Conservation (phyloP, 805 yeast species). For the Schizosaccharomyces japonicus region DNA sequence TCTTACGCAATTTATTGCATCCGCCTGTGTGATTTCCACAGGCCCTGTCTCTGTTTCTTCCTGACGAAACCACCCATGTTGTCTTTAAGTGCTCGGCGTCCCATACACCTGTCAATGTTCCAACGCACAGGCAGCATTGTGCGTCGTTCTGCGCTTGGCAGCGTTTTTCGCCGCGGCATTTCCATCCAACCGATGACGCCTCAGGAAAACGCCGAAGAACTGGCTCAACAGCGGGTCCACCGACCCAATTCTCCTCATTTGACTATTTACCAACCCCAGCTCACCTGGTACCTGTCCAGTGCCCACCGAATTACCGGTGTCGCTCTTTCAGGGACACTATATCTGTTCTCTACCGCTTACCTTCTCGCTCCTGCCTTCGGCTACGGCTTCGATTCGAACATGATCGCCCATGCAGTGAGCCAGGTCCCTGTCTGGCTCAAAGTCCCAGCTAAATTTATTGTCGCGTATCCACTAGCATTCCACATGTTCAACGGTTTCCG, state of each 20-base stretch:
- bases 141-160: neutral
- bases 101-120: too few relatives aligned
- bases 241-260: conserved; percentile 86
- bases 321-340: conserved; percentile 36
- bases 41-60: too few relatives aligned
- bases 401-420: conserved; percentile 31
- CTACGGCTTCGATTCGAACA: conserved; percentile 26
- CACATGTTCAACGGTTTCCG: conserved; percentile 73
- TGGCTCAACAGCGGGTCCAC: conserved; percentile 58
- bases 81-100: too few relatives aligned
- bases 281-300: conserved; percentile 59
- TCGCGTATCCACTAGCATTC: conserved; percentile 67
- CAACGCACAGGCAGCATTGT: neutral
- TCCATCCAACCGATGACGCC: conserved; percentile 29
- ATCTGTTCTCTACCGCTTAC: conserved; percentile 50
- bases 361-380: conserved; percentile 50
- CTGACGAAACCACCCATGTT: too few relatives aligned
- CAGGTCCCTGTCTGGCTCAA: conserved; percentile 42
- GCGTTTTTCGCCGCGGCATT: neutral
- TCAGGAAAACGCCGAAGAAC: conserved; percentile 40
- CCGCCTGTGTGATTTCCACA: too few relatives aligned
- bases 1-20: too few relatives aligned
- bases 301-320: conserved; percentile 79
- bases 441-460: conserved; percentile 37
- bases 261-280: conserved; percentile 71